A percentile compares a stretch with the other conserved stretches of the same genome.
phyloP scores from a whole-genome alignment of 768 basidiomycete genomes.

The Plicaturopsis crispa region DNA sequence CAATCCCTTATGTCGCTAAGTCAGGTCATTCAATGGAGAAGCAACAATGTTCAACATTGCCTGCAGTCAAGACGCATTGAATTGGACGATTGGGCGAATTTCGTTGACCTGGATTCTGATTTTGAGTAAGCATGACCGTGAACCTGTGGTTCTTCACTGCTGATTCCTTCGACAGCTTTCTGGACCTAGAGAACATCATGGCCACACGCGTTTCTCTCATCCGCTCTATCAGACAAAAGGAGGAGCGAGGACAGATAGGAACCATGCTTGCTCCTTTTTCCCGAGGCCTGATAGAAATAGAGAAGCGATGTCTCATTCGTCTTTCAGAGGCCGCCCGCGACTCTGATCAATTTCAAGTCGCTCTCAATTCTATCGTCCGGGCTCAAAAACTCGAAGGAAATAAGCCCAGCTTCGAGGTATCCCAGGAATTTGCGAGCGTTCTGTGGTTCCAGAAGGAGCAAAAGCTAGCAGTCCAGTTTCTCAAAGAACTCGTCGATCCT shows the following conservation, averaged over 20 bases:
- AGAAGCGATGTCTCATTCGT: conserved; percentile 63
- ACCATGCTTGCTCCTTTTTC: conserved; percentile 48
- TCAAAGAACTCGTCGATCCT: conserved; percentile 32
- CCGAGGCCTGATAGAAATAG: conserved; percentile 43
- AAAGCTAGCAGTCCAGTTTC: conserved; percentile 68
- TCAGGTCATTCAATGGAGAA: conserved; percentile 66
- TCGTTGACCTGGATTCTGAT: conserved; percentile 39
- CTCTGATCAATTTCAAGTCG: conserved; percentile 66
- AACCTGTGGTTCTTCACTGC: conserved; percentile 5
- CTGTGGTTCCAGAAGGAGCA: conserved; percentile 88
- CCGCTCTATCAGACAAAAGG: conserved; percentile 58
- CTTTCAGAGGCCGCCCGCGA: conserved; percentile 68
- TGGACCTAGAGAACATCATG: conserved; percentile 66
- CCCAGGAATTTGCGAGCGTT: conserved; percentile 82
- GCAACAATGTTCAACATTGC: conserved; percentile 21
- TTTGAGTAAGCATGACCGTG: conserved; percentile 53
- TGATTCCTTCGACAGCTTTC: conserved; percentile 44
- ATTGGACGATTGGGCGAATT: conserved; percentile 28
- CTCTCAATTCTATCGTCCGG: conserved; percentile 76
- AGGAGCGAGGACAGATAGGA: conserved; percentile 76
- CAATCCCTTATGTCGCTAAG: conserved; percentile 75
- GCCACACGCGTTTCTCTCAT: conserved; percentile 80
- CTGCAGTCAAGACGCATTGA: conserved; percentile 26
- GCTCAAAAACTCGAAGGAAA: conserved; percentile 54
- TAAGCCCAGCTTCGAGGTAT: conserved; percentile 43